These are phyloP conservation scores for Debaryomycetaceae sp. DNA, from an alignment of 1,139 yeast genomes.

Conservation along the genomic window DNA sequence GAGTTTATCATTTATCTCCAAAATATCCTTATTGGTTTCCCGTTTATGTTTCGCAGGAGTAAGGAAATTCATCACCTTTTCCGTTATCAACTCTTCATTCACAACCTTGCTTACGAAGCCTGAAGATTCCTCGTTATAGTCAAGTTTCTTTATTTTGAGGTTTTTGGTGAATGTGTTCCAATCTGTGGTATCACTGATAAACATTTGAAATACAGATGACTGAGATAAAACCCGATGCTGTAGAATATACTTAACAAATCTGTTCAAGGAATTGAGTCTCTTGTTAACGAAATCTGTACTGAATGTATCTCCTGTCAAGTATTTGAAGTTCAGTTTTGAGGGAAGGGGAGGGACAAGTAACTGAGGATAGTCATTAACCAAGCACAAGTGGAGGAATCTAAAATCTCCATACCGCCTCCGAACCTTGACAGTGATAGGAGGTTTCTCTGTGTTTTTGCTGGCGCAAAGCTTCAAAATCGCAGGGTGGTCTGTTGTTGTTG, in stretches of 20 bases:
- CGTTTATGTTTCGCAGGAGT: slow-evolving; percentile 66
- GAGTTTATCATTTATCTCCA: slow-evolving; percentile 78
- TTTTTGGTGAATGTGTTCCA: slow-evolving; percentile 80
- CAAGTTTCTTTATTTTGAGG: slow-evolving; percentile 40
- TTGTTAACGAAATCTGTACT: slow-evolving; percentile 76
- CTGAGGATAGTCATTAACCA: slow-evolving; percentile 77
- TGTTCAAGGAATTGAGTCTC: slow-evolving; percentile 77
- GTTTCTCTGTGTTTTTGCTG: slow-evolving; percentile 10
- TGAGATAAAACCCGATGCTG: slow-evolving; percentile 69
- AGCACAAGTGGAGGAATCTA: slow-evolving; percentile 69
- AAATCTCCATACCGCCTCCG: slow-evolving; percentile 84
- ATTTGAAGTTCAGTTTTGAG: slow-evolving; percentile 86
- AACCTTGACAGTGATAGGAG: slow-evolving; percentile 47
- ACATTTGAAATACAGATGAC: slow-evolving; percentile 70
- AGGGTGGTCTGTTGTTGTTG: slow-evolving; percentile 56
- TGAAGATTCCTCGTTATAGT: slow-evolving; percentile 15
- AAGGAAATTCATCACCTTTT: slow-evolving; percentile 87
- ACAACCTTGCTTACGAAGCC: slow-evolving; percentile 42
- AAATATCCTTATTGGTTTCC: slow-evolving; percentile 73
- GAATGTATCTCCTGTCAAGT: slow-evolving; percentile 91
- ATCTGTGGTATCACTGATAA: slow-evolving; percentile 71
- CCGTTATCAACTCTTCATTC: slow-evolving; percentile 68
- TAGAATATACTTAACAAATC: slow-evolving; percentile 71
- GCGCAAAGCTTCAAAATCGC: slow-evolving; percentile 33
- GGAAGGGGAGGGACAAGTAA: slow-evolving; percentile 91